Percentiles rank a stretch among this genome's conserved stretches.
These are phyloP conservation scores for Telfairia occidentalis DNA, from an alignment of 331 rosid genomes.

Conservation along the genomic window DNA sequence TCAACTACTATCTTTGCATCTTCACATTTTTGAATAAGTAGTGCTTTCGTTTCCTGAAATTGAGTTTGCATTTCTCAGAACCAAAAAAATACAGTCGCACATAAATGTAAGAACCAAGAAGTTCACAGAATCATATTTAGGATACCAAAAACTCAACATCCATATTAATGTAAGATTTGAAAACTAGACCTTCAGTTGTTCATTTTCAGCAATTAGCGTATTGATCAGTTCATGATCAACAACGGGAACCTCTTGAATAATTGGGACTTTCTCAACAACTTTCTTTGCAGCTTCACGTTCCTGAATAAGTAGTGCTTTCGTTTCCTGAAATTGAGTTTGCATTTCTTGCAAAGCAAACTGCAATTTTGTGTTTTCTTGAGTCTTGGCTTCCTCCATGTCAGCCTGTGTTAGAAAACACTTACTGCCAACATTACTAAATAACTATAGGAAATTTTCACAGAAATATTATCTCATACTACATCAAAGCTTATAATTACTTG, in stretches of 20 bases:
- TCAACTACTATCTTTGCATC: slow-evolving; percentile 32
- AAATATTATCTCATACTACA: not conserved
- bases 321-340: slow-evolving; percentile 46
- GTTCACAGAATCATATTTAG: not conserved
- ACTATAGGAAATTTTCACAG: not conserved
- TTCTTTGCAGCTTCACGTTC: slow-evolving; percentile 44
- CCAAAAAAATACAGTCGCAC: too few relatives aligned
- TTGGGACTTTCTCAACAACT: slow-evolving; percentile 26
- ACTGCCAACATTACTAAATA: slow-evolving; percentile 7
- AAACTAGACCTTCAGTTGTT: slow-evolving; percentile 43
- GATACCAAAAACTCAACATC: not conserved
- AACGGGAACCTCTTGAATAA: slow-evolving; percentile 32
- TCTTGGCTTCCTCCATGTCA: slow-evolving; percentile 43
- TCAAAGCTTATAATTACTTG: not conserved
- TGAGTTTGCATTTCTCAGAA: slow-evolving; percentile 21
- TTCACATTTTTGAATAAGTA: slow-evolving; percentile 42
- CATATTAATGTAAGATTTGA: not conserved
- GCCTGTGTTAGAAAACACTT: slow-evolving; percentile 34
- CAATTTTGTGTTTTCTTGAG: slow-evolving; percentile 53
- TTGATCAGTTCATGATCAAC: slow-evolving; percentile 39
- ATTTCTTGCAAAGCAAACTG: slow-evolving; percentile 49
- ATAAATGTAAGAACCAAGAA: too few relatives aligned
- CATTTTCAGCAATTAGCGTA: slow-evolving; percentile 52
- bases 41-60: slow-evolving; percentile 37
- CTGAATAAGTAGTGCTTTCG: slow-evolving; percentile 29